These are phyloP conservation scores for Fusarium burgessii DNA, from an alignment of 2,329 filamentous ascomycete genomes.

Conservation along the genomic window DNA sequence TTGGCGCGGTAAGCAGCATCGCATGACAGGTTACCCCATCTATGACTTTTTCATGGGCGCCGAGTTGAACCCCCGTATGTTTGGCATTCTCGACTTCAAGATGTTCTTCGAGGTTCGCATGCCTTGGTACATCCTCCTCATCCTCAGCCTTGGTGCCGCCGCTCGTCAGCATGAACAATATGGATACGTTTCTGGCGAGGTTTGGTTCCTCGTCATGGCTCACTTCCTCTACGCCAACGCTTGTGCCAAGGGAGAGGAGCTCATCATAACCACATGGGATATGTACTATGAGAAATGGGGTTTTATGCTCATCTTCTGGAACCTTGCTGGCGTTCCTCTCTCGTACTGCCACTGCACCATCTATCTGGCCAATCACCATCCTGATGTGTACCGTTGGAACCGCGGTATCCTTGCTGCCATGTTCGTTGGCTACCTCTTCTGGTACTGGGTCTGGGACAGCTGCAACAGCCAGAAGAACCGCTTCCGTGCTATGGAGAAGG, in stretches of 20 bases:
- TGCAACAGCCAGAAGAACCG: constrained; percentile 95
- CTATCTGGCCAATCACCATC: constrained; percentile 86
- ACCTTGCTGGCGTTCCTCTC: constrained; percentile 89
- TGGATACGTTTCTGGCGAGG: constrained; percentile 88
- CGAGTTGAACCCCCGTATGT: constrained; percentile 89
- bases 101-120: constrained; percentile 97
- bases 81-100: constrained; percentile 89
- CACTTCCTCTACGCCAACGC: constrained; percentile 94
- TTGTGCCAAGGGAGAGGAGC: constrained; percentile 91
- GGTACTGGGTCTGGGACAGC: constrained; percentile 94
- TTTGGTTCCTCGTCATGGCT: constrained; percentile 85
- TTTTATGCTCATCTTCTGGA: constrained; percentile 99
- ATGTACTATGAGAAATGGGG: constrained; percentile 98
- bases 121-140: constrained; percentile 91
- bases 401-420: constrained; percentile 73
- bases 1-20: constrained; percentile 83
- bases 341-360: constrained; percentile 95
- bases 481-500: constrained; percentile 84
- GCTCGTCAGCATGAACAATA: constrained; percentile 86
- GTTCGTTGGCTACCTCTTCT: constrained; percentile 79
- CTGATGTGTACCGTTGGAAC: constrained; percentile 82
- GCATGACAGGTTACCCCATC: constrained; percentile 88
- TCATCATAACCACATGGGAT: constrained; percentile 91
- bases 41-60: constrained; percentile 97
- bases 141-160: constrained; percentile 80